Percentiles rank a stretch among this genome's conserved stretches.
Evolutionary conservation across 129 eudicot genomes (phyloP).

Genomic region (Helianthus tuberosus): DNA sequence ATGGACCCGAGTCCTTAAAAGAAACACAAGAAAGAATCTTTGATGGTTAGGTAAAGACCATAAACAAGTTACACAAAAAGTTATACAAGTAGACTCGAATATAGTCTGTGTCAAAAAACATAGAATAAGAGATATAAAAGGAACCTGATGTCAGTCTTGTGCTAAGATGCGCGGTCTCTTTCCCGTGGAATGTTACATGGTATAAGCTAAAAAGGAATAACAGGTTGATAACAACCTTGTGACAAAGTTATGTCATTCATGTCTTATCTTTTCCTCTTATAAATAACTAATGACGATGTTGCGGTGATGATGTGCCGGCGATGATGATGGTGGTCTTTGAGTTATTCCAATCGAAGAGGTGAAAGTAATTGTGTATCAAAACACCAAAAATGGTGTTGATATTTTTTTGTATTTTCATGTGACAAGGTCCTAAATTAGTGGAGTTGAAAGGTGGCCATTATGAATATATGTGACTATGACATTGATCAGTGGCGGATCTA

Average conservation of each 20-base stretch:
- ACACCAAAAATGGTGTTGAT: slow-evolving; percentile 22
- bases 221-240: neutral
- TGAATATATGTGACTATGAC: slow-evolving; percentile 34
- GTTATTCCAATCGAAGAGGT: too few relatives aligned
- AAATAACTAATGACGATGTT: neutral
- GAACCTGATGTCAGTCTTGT: slow-evolving; percentile 2
- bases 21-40: too few relatives aligned
- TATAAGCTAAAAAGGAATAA: neutral
- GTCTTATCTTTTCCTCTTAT: slow-evolving; percentile 19
- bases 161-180: slow-evolving; percentile 10
- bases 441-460: slow-evolving; percentile 33
- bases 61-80: too few relatives aligned
- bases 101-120: too few relatives aligned
- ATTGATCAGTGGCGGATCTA: too few relatives aligned
- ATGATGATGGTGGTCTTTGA: neutral
- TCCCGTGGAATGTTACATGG: neutral
- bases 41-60: too few relatives aligned
- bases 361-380: slow-evolving; percentile 19
- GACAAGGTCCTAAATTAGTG: slow-evolving; percentile 38
- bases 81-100: too few relatives aligned
- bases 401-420: slow-evolving; percentile 34
- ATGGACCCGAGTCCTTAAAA: too few relatives aligned
- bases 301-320: neutral
- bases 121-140: neutral
- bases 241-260: neutral